Evolutionary conservation across 345 rosid genomes (phyloP).

Genomic region (Excoecaria cochinchinensis): DNA sequence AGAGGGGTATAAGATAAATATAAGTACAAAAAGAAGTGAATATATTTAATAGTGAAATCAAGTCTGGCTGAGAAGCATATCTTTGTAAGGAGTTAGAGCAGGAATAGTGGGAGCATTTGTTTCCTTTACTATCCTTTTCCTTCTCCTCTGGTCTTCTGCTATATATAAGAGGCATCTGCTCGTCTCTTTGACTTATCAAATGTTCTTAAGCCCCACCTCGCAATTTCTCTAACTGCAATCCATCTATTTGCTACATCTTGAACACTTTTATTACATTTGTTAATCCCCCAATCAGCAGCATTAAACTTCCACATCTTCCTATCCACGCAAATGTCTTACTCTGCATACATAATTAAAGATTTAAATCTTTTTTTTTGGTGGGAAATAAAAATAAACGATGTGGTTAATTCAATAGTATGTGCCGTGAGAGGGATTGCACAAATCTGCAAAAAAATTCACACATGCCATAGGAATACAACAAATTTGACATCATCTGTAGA

Average conservation of each 20-base stretch:
- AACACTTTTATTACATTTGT: slow-evolving; percentile 68
- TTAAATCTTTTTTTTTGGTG: no score
- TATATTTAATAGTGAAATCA: no score
- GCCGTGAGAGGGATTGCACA: no score
- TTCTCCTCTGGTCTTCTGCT: slow-evolving; percentile 42
- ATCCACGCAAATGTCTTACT: slow-evolving; percentile 35
- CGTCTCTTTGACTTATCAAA: slow-evolving; percentile 51
- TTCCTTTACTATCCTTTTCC: slow-evolving; percentile 30
- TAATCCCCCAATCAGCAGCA: slow-evolving; percentile 55
- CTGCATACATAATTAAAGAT: no score
- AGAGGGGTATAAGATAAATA: no score
- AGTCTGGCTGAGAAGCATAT: slow-evolving; percentile 45
- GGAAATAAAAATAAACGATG: no score
- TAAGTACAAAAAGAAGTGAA: no score
- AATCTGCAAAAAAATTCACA: no score
- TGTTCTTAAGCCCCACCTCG: slow-evolving; percentile 71
- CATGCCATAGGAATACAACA: no score
- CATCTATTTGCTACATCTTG: slow-evolving; percentile 56
- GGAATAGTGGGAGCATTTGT: slow-evolving; percentile 4
- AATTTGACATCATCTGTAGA: no score
- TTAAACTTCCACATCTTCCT: slow-evolving; percentile 48
- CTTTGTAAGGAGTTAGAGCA: slow-evolving; percentile 47
- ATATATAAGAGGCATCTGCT: slow-evolving; percentile 59
- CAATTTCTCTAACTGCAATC: slow-evolving; percentile 64
- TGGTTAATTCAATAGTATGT: no score